Evolutionary conservation across 2,329 filamentous ascomycete species (phyloP), one percentile per base, ranked within the genome.

Genomic region (Aspergillus fischeri): DNA sequence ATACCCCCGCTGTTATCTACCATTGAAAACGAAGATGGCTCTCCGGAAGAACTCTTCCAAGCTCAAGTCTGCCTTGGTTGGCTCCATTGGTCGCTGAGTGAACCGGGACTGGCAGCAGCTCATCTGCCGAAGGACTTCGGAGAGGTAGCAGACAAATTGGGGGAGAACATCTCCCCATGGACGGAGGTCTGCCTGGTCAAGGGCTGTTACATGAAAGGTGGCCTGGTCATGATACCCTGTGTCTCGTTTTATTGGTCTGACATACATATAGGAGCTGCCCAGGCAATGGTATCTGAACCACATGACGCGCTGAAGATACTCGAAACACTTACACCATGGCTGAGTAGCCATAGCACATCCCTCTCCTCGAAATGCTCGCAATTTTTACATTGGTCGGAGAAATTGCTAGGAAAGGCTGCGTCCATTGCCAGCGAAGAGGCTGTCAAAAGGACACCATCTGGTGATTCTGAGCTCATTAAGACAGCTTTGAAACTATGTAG

Each of bases 51-150:
- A 68, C 73, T 78, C 9, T 81, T 93, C 64, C 91, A 96, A 74
- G 92, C 91, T 32, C 87, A 86, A 59, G 86, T 94, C 52, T 94
- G 91, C 72, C 74, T 93, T 48, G 92, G 87, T 54, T 95, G 92
- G 89, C 80, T 96, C 66, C 86, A 95, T 69, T 96, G 90, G 85
- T 84, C 86, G 8, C 75, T 88, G 53, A 86, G 85, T 35, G 88
- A 95, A 64, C 89, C 89, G 62, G 78, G 77, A 1, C 72, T 84
- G 45, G 87, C 88, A 41, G 74, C 83, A 45, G 76, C 77, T 38
- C 82, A 79, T 56, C 77, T 96, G 14, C 90, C 90, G 3, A 80
- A 79, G 57, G 83, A 85, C 61, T 79, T 90, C 52, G 81, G 82
- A 49, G 77, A 80, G 48, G 81, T 83, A 32, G 77, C 84, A 57